Evolutionary conservation across 2,329 filamentous ascomycete genomes (phyloP), one percentile per base, ranked within the genome.

Genomic region (Thielaviopsis euricoi): DNA sequence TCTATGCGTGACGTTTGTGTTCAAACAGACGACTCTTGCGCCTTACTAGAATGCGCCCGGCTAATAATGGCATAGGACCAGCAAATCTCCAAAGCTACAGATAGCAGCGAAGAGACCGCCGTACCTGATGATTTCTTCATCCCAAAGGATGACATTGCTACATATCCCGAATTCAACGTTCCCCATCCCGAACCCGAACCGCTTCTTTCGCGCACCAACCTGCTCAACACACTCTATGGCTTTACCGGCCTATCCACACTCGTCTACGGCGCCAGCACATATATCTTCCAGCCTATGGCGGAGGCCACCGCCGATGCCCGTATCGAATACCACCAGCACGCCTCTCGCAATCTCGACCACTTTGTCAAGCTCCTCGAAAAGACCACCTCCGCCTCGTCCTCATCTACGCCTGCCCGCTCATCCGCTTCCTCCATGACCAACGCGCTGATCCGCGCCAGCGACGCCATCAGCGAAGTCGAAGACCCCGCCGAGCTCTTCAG

Each of bases 401-500:
- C 49, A 12, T 43, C 60, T 17, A 62, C 63, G 49, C 64, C 66
- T 57, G 63, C 66, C 50, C 46, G 63, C 13, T 53, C 57, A 9
- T 52, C 62, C 26, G 56, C 58, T 9, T 59, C 61, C 15, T 56
- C 62, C 21, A 66, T 29, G 7, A 56, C 56, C 51, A 57, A 48
- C 59, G 58, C 29, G 17, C 58, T 59, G 12, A 61, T 43, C 37
- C 37, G 58, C 5, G 62, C 63, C 17, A 67, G 67, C 33, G 72
- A 71, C 60, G 64, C 67, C 50, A 69, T 68, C n/a, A 76, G 73
- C 64, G 76, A 75, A 25, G 74, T 71, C 59, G 78, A 79, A 61
- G 82, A 85, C 64, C 87, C 87, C 0, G 82, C 84, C 0, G 87
- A 91, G 68, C 78, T 90, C 61, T 93, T 88, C 70, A 86, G 90